Evolutionary conservation across 1,284 basidiomycete species (phyloP).

Genomic region (Takashimella koratensis): DNA sequence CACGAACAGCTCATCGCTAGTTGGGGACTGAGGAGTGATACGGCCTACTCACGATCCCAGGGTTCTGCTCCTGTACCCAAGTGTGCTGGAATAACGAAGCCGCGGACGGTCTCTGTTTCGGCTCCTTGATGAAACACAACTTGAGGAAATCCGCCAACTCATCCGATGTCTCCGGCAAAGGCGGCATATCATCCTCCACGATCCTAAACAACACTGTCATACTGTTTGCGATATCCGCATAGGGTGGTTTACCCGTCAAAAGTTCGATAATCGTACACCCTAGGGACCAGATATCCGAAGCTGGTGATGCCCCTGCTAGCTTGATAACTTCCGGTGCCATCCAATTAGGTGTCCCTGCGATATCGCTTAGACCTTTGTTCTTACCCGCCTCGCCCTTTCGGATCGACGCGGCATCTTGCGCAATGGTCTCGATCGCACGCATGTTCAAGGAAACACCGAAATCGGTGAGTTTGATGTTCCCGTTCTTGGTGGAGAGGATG

Average conservation of each 20-base stretch:
- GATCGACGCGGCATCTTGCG: slow-evolving; percentile 57
- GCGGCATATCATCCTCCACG: slow-evolving; percentile 85
- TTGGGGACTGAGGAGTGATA: slow-evolving; percentile 1
- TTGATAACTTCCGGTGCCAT: slow-evolving; percentile 96
- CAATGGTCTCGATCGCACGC: slow-evolving; percentile 63
- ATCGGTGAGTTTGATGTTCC: slow-evolving; percentile 55
- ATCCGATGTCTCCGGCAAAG: slow-evolving; percentile 72
- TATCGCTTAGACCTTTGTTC: slow-evolving; percentile 31
- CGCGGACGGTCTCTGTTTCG: slow-evolving; percentile 71
- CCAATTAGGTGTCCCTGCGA: slow-evolving; percentile 95
- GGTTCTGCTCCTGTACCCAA: slow-evolving; percentile 78
- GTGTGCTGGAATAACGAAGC: slow-evolving; percentile 79
- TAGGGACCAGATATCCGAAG: slow-evolving; percentile 75
- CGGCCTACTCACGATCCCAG: slow-evolving; percentile 63
- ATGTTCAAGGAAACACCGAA: slow-evolving; percentile 56
- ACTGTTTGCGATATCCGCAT: slow-evolving; percentile 75
- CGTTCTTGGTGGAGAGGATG: slow-evolving; percentile 57
- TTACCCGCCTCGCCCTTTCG: slow-evolving; percentile 13
- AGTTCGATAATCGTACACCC: slow-evolving; percentile 92
- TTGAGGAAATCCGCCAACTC: slow-evolving; percentile 71
- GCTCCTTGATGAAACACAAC: slow-evolving; percentile 86
- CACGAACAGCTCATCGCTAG: too few species aligned
- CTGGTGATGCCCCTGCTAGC: slow-evolving; percentile 56
- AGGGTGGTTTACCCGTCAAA: slow-evolving; percentile 85
- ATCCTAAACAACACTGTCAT: slow-evolving; percentile 97